Percentiles rank a stretch among this genome's conserved stretches.
phyloP scores from a whole-genome alignment of 371 early-diverging fungal genomes.

The Choanephora cucurbitarum region DNA sequence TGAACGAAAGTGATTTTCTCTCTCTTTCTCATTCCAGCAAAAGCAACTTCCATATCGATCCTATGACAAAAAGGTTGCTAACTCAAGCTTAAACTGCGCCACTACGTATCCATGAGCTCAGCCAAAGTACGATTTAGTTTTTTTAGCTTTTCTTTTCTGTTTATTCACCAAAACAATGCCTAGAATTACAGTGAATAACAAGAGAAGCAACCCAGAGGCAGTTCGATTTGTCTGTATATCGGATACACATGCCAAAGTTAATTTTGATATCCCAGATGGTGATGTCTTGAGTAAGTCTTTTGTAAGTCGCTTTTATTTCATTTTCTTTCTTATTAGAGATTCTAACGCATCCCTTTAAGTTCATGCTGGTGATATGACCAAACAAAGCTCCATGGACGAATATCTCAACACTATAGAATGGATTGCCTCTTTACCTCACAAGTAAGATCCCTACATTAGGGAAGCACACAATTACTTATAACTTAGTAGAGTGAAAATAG shows the following conservation, averaged over 20 bases:
- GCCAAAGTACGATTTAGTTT: too few species aligned
- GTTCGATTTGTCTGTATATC: conserved; percentile 53
- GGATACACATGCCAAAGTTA: conserved; percentile 45
- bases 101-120: too few species aligned
- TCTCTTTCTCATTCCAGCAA: too few species aligned
- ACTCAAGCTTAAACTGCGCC: too few species aligned
- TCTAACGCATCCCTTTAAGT: too few species aligned
- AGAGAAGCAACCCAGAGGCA: not conserved
- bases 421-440: conserved; percentile 43
- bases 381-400: conserved; percentile 31
- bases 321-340: conserved; percentile 1
- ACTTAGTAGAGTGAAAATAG: conserved; percentile 45
- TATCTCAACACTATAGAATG: conserved; percentile 31
- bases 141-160: conserved; percentile 8
- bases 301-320: not conserved
- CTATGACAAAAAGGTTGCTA: too few species aligned
- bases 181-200: conserved; percentile 9
- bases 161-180: not conserved
- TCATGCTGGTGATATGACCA: conserved; percentile 53
- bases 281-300: conserved; percentile 44
- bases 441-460: conserved; percentile 20
- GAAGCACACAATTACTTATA: not conserved
- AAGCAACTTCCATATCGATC: too few species aligned
- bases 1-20: too few species aligned
- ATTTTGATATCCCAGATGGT: conserved; percentile 44